Percentiles rank a stretch among this genome's conserved stretches.
Conservation (phyloP, 176 grass and related monocot species). For the Tillandsia leiboldiana region DNA sequence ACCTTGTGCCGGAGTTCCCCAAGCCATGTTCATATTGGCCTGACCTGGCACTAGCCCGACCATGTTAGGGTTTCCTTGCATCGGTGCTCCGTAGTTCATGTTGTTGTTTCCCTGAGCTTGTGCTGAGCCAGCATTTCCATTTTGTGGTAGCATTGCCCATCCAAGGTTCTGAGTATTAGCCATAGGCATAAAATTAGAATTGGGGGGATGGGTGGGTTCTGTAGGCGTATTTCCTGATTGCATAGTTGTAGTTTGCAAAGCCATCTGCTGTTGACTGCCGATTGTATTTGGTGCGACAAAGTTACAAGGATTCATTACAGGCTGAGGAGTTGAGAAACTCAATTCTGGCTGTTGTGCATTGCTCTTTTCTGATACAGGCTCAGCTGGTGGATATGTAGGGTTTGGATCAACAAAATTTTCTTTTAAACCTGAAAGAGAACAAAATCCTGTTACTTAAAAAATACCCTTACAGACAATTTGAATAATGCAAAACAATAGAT, state of each 20-base stretch:
- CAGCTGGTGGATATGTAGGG: slow-evolving; percentile 12
- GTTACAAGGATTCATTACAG: not conserved
- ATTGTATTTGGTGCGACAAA: not conserved
- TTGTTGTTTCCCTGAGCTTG: slow-evolving; percentile 32
- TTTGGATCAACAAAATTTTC: slow-evolving; percentile 2
- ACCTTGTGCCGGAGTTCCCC: slow-evolving; percentile 43
- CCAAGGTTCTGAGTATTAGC: slow-evolving; percentile 35
- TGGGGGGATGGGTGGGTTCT: slow-evolving; percentile 26
- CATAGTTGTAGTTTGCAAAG: slow-evolving; percentile 11
- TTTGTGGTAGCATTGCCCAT: slow-evolving; percentile 34
- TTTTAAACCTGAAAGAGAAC: slow-evolving; percentile 20
- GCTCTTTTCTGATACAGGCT: slow-evolving; percentile 6
- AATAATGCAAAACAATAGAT: slow-evolving; percentile 5
- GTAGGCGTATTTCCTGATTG: slow-evolving; percentile 17
- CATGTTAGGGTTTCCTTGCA: slow-evolving; percentile 55
- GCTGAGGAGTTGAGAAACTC: not conserved
- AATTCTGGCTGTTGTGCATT: slow-evolving; percentile 14
- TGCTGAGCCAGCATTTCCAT: slow-evolving; percentile 34
- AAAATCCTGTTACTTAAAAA: not conserved
- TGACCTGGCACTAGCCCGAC: slow-evolving; percentile 41
- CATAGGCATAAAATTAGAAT: slow-evolving; percentile 16
- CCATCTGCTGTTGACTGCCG: not conserved
- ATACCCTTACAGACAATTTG: not conserved
- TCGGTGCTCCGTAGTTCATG: slow-evolving; percentile 17
- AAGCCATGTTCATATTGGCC: slow-evolving; percentile 51